A percentile compares a stretch with the other conserved stretches of the same genome.
These are phyloP conservation scores for Sporisorium sorghi DNA, from an alignment of 1,284 basidiomycete genomes.

Conservation along the genomic window DNA sequence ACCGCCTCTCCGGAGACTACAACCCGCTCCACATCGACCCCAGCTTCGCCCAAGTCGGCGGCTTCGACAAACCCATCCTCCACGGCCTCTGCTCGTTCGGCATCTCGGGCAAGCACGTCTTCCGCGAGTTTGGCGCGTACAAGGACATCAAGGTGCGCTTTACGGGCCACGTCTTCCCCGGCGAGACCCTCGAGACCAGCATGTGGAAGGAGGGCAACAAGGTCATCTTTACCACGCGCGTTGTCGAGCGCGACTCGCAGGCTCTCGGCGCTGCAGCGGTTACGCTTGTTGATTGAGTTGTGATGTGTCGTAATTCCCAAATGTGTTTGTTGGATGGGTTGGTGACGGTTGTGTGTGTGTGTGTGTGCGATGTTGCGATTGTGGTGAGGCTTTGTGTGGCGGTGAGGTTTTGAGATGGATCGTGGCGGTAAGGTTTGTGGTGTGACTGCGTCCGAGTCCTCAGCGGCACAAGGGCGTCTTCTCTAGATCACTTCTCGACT, in stretches of 20 bases:
- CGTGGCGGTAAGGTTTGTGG: too few species aligned
- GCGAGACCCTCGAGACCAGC: slow-evolving; percentile 78
- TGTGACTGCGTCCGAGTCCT: too few species aligned
- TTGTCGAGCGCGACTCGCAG: slow-evolving; percentile 79
- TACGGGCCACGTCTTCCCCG: slow-evolving; percentile 90
- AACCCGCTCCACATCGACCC: slow-evolving; percentile 96
- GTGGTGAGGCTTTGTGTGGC: too few species aligned
- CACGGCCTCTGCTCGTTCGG: slow-evolving; percentile 91
- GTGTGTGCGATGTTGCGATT: not conserved
- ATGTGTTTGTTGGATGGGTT: not conserved
- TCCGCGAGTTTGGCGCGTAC: slow-evolving; percentile 85
- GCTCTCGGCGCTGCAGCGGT: slow-evolving; percentile 82
- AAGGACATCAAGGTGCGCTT: slow-evolving; percentile 97
- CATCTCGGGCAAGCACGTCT: slow-evolving; percentile 91
- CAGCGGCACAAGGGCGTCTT: too few species aligned
- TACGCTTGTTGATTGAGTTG: slow-evolving; percentile 72
- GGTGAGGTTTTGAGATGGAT: too few species aligned
- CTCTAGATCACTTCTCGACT: too few species aligned
- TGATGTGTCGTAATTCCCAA: not conserved
- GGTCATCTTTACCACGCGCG: slow-evolving; percentile 87
- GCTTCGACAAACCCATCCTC: slow-evolving; percentile 85
- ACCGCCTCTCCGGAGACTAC: slow-evolving; percentile 72
- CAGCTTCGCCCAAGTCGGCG: slow-evolving; percentile 91
- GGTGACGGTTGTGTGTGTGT: not conserved
- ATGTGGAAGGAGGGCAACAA: slow-evolving; percentile 98